Base-by-base conservation (phyloP, 164 flowering plant species). In the Annona squamosa region DNA sequence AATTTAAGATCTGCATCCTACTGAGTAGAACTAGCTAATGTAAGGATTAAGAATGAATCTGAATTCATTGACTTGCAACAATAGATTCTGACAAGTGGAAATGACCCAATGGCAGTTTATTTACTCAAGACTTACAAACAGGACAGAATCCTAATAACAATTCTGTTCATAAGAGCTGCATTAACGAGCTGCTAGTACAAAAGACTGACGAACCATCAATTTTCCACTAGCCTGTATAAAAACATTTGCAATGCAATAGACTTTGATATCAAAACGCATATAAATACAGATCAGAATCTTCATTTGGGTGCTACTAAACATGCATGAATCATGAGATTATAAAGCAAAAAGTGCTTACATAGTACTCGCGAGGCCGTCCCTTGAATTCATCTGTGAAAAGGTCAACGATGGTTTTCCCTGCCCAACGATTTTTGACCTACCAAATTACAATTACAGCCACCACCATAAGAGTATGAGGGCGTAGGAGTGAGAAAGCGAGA, bases 341-440 rank as follows among this genome's bases (percentile, higher is more conserved):
- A 68, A 65, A 17, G 17, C 5, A 16, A 48, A 62, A 18, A 46
- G 13, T 45, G 62, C 65, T 1, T 85, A 91, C 99, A 83, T 94
- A 94, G 80, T 94, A 94, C 9, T 88, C 98, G 48, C 82, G 81
- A 69, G 89, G 82, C 2, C 98, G 85, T 66, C 97, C 98, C 81
- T 83, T 89, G 79, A 95, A 95, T 76, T 95, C 99, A 6, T 90
- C 90, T 0, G 99, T 80, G 65, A 95, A 95, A 72, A 95, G 81
- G 75, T 95, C 97, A 1, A 95, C 99, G 57, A 95, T 88, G 2
- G 89, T 91, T 76, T 95, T 93, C 67, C 98, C 97, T 0, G 88
- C 89, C 99, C 98, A 94, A 9, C 98, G 85, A 76, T 85, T 81
- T 78, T 94, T 94, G 5, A 84, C 97, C 98, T 93, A 79, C 13